Conservation (phyloP, 2,329 filamentous ascomycete species). For the Fusarium piperis region DNA sequence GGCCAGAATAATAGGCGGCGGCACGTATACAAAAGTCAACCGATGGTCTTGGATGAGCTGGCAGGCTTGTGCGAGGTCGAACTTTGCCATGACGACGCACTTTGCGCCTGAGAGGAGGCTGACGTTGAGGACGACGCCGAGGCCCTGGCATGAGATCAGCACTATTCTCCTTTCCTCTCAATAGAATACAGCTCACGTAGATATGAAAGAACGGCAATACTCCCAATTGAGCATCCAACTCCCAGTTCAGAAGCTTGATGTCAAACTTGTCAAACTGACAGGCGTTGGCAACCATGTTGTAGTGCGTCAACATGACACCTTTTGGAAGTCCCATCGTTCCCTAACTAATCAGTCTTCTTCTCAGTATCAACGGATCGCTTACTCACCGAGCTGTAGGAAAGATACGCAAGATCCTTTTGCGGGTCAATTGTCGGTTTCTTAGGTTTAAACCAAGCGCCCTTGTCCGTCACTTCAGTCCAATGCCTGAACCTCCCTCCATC, state of each 20-base stretch:
- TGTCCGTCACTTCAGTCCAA: slow-evolving; percentile 73
- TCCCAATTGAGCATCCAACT: slow-evolving; percentile 78
- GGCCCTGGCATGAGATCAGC: slow-evolving; percentile 37
- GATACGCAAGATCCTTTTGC: slow-evolving; percentile 78
- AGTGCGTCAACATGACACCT: slow-evolving; percentile 86
- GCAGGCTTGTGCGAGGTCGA: slow-evolving; percentile 85
- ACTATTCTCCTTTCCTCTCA: too few species aligned
- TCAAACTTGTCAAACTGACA: slow-evolving; percentile 66
- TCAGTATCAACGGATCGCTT: background rate
- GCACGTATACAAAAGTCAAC: slow-evolving; percentile 83
- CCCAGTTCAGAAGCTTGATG: slow-evolving; percentile 62
- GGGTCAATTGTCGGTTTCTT: slow-evolving; percentile 69
- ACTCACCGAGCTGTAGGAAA: slow-evolving; percentile 79
- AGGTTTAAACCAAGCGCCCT: slow-evolving; percentile 64
- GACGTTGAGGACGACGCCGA: slow-evolving; percentile 44
- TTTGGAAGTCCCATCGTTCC: slow-evolving; percentile 94
- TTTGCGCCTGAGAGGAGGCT: slow-evolving; percentile 69
- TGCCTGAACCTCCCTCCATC: slow-evolving; percentile 70
- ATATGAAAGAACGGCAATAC: slow-evolving; percentile 93
- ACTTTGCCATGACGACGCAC: slow-evolving; percentile 76
- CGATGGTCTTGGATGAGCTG: slow-evolving; percentile 76
- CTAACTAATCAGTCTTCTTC: slow-evolving; percentile 24
- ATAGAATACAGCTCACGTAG: slow-evolving; percentile 65
- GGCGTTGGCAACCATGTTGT: slow-evolving; percentile 82
- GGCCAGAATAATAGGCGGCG: slow-evolving; percentile 83